Evolutionary conservation across 2,329 filamentous ascomycete species (phyloP).

Genomic region (Aspergillus terreus): DNA sequence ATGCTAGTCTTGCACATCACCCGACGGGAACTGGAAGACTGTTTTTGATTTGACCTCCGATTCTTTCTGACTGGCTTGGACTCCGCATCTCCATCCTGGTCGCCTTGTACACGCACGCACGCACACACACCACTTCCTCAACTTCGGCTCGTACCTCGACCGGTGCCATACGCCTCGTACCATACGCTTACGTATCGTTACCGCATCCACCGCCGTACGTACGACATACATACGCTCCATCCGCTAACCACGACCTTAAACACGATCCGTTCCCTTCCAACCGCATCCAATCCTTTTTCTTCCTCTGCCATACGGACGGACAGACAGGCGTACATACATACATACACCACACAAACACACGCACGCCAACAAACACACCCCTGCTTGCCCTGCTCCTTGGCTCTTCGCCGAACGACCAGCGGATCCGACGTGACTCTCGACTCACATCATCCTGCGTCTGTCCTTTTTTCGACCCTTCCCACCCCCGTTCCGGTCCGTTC

Average conservation of each 20-base stretch:
- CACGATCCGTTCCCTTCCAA: neutral
- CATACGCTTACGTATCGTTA: neutral
- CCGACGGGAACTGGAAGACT: constrained; percentile 23
- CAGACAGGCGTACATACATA: constrained; percentile 7
- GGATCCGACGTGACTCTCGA: constrained; percentile 19
- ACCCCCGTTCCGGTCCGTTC: constrained; percentile 18
- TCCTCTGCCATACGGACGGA: neutral
- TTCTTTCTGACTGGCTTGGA: constrained; percentile 16
- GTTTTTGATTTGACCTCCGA: constrained; percentile 22
- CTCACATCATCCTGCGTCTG: constrained; percentile 28
- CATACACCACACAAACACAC: constrained; percentile 9
- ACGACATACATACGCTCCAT: neutral
- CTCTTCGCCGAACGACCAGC: constrained; percentile 11
- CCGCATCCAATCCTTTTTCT: neutral
- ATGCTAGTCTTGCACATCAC: constrained; percentile 32
- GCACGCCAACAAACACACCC: constrained; percentile 11
- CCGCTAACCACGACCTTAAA: neutral
- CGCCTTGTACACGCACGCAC: constrained; percentile 14
- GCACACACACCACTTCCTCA: constrained; percentile 3
- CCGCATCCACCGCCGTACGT: neutral
- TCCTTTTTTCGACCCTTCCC: constrained; percentile 17
- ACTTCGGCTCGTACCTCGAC: neutral
- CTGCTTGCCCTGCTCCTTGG: constrained; percentile 14
- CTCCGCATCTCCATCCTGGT: constrained; percentile 25
- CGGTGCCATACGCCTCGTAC: constrained; percentile 7